These are phyloP conservation scores for Triticum urartu DNA, from an alignment of 176 grass and related monocot species.

Conservation along the genomic window DNA sequence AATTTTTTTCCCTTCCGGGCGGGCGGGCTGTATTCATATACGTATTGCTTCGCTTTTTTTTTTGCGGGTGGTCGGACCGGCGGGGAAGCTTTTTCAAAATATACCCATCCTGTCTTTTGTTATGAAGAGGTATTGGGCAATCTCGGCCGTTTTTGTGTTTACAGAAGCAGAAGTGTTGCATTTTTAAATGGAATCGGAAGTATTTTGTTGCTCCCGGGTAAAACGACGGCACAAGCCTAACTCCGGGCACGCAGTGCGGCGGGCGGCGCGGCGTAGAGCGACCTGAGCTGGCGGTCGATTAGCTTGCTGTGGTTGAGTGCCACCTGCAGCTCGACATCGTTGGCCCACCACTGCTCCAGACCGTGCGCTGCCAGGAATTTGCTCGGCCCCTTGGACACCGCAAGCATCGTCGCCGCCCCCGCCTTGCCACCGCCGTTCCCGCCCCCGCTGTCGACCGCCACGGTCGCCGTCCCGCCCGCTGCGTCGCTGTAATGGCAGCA, in stretches of 20 bases:
- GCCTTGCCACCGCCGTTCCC: background rate
- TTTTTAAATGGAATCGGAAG: background rate
- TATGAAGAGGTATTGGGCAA: too few species aligned
- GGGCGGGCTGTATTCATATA: too few species aligned
- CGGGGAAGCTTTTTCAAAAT: too few species aligned
- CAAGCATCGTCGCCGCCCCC: slow-evolving; percentile 48
- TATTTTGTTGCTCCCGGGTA: background rate
- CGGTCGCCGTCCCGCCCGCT: slow-evolving; percentile 32
- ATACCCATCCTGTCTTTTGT: too few species aligned
- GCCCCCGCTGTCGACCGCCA: slow-evolving; percentile 21
- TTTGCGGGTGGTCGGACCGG: too few species aligned
- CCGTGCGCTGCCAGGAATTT: slow-evolving; percentile 75
- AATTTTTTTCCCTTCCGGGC: too few species aligned
- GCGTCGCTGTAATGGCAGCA: slow-evolving; percentile 73
- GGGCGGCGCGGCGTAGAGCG: slow-evolving; percentile 47
- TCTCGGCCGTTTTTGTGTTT: too few species aligned
- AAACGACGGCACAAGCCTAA: background rate
- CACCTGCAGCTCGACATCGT: slow-evolving; percentile 69
- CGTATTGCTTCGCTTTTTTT: too few species aligned
- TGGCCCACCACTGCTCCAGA: slow-evolving; percentile 83
- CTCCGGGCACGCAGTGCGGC: background rate
- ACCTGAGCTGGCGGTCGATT: slow-evolving; percentile 70
- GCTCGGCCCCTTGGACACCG: slow-evolving; percentile 62
- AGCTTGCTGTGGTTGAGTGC: slow-evolving; percentile 69
- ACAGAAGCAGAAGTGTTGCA: too few species aligned